phyloP scores from a whole-genome alignment of 2,329 filamentous ascomycete genomes.

The Lomentospora prolificans region DNA sequence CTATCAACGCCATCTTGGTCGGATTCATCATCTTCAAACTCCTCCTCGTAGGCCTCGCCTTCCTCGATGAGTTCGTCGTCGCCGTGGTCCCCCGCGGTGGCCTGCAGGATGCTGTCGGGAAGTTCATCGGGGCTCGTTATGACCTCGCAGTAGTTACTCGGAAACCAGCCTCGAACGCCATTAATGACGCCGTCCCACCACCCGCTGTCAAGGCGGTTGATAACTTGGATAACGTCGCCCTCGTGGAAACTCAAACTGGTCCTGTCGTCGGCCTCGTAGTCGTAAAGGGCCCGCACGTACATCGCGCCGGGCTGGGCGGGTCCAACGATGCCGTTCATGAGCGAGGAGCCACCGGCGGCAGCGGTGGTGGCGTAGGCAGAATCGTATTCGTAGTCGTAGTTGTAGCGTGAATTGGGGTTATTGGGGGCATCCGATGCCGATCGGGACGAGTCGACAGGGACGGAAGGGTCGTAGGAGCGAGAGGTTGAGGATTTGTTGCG shows the following conservation, averaged over 20 bases:
- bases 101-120: slow-evolving; percentile 44
- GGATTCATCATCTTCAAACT: slow-evolving; percentile 55
- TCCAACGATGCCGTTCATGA: slow-evolving; percentile 53
- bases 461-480: slow-evolving; percentile 15
- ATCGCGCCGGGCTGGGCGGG: slow-evolving; percentile 57
- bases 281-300: slow-evolving; percentile 92
- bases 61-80: slow-evolving; percentile 56
- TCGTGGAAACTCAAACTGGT: slow-evolving; percentile 95
- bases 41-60: slow-evolving; percentile 58
- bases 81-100: slow-evolving; percentile 6
- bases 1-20: slow-evolving; percentile 50
- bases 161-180: slow-evolving; percentile 94
- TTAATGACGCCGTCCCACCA: slow-evolving; percentile 99
- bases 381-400: slow-evolving; percentile 9
- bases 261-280: slow-evolving; percentile 95
- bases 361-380: slow-evolving; percentile 18
- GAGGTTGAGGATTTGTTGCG: slow-evolving; percentile 19
- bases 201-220: slow-evolving; percentile 93
- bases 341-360: slow-evolving; percentile 3
- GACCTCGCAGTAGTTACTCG: slow-evolving; percentile 94
- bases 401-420: slow-evolving; percentile 13
- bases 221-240: slow-evolving; percentile 95
- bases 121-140: slow-evolving; percentile 69
- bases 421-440: slow-evolving; percentile 10
- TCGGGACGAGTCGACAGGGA: slow-evolving; percentile 9